A percentile compares a stretch with the other conserved stretches of the same genome.
Conservation (phyloP, 2,329 filamentous ascomycete genomes). For the Fusarium globosum region DNA sequence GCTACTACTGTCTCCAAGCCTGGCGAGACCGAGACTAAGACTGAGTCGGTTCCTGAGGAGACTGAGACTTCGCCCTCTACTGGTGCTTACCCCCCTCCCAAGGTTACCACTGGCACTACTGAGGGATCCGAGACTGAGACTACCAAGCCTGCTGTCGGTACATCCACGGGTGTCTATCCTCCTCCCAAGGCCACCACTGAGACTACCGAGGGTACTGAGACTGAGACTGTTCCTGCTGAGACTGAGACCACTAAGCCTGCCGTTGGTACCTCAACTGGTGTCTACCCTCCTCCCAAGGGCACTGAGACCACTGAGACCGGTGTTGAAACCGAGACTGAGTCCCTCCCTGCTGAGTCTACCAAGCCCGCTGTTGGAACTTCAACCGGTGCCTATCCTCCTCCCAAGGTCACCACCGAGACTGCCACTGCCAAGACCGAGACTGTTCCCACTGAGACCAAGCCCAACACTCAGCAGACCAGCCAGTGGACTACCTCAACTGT, state of each 20-base stretch:
- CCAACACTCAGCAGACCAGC: constrained; percentile 8
- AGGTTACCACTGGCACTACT: neutral
- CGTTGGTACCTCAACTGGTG: neutral
- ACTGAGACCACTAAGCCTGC: neutral
- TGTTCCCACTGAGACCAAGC: neutral
- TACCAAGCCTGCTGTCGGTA: neutral
- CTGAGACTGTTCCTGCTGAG: neutral
- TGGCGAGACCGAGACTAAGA: constrained; percentile 1
- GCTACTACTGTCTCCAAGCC: neutral
- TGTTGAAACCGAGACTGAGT: neutral
- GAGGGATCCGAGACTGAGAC: neutral
- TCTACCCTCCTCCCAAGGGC: neutral
- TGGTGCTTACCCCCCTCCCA: constrained; percentile 4
- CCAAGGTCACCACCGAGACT: neutral
- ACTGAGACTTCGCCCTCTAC: neutral
- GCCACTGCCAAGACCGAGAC: constrained; percentile 1
- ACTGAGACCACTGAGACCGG: neutral
- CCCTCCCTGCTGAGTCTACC: neutral
- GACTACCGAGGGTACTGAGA: neutral
- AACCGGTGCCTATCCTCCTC: neutral
- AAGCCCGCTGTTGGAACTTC: neutral
- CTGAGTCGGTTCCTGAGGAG: neutral
- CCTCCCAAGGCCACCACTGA: neutral
- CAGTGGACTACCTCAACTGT: constrained; percentile 30
- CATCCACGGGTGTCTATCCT: neutral